phyloP scores from a whole-genome alignment of 202 grass and related monocot species.

The Schoenoplectus triqueter region DNA sequence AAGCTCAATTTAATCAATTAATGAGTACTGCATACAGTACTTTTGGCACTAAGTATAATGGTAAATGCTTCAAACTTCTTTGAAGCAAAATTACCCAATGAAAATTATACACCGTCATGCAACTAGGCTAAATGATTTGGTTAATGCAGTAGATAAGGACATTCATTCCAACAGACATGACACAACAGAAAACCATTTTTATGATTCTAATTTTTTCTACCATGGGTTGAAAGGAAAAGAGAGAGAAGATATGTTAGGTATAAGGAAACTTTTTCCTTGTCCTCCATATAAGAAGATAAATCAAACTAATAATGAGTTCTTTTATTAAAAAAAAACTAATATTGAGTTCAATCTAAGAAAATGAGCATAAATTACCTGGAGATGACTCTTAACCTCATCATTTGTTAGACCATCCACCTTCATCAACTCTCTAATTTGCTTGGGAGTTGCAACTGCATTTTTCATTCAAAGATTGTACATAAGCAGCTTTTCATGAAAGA shows the following conservation, averaged over 20 bases:
- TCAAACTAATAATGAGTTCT: background rate
- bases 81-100: background rate
- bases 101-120: background rate
- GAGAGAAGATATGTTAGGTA: slow-evolving; percentile 17
- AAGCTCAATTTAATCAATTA: background rate
- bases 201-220: background rate
- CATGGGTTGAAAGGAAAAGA: background rate
- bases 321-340: too few relatives aligned
- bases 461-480: background rate
- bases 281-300: slow-evolving; percentile 10
- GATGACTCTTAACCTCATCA: slow-evolving; percentile 95
- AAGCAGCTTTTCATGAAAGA: background rate
- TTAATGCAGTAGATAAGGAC: slow-evolving; percentile 7
- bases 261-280: slow-evolving; percentile 8
- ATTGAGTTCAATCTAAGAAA: background rate
- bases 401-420: slow-evolving; percentile 90
- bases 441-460: slow-evolving; percentile 67
- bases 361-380: slow-evolving; percentile 62
- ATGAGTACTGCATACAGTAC: background rate
- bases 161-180: background rate
- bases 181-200: background rate
- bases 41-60: background rate
- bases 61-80: slow-evolving; percentile 7
- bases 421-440: slow-evolving; percentile 94
- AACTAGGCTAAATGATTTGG: background rate